Evolutionary conservation across 768 basidiomycete genomes (phyloP).

Genomic region (Thelephora ganbajun): DNA sequence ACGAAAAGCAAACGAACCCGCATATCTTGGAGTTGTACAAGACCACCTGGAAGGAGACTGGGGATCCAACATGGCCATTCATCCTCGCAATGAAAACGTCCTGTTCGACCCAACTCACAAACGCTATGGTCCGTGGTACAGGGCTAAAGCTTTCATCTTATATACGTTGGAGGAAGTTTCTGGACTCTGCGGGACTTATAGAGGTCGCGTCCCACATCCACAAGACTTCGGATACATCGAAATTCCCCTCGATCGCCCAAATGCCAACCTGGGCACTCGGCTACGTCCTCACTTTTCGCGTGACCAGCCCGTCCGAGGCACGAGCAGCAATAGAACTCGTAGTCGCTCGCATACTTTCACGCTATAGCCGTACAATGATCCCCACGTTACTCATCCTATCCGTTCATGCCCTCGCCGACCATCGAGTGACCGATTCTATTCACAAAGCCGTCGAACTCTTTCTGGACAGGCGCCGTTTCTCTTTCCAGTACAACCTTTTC

Average conservation of each 20-base stretch:
- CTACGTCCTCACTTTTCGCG: not conserved
- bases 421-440: not conserved
- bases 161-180: too few relatives aligned
- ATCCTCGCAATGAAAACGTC: not conserved
- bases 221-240: not conserved
- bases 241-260: not conserved
- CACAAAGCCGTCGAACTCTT: not conserved
- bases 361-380: not conserved
- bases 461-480: not conserved
- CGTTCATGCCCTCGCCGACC: not conserved
- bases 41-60: not conserved
- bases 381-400: not conserved
- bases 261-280: not conserved
- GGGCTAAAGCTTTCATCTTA: too few relatives aligned
- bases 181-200: too few relatives aligned
- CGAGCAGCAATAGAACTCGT: too few relatives aligned
- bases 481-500: not conserved
- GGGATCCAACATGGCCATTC: not conserved
- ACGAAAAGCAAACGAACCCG: not conserved
- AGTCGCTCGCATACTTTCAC: too few relatives aligned
- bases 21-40: not conserved
- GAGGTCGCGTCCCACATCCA: too few relatives aligned
- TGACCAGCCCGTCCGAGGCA: too few relatives aligned
- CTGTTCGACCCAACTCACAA: too few relatives aligned
- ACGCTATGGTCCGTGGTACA: too few relatives aligned